Conservation (phyloP, 2,329 filamentous ascomycete genomes). For the Cryoendolithus antarcticus region DNA sequence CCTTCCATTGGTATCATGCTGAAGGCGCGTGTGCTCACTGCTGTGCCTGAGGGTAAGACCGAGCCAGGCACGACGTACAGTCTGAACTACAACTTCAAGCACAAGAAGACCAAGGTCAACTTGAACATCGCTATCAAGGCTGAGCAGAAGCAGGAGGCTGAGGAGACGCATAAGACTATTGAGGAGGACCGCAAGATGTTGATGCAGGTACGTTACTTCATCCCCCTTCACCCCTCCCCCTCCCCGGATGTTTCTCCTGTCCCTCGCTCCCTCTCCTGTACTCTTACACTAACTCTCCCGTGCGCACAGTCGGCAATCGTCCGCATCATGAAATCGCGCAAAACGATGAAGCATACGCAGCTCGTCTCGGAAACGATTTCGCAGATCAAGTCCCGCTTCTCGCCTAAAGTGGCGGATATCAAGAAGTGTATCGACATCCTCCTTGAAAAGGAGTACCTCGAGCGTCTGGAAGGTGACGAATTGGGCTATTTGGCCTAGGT, state of each 20-base stretch:
- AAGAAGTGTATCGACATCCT: conserved; percentile 99
- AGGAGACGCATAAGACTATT: conserved; percentile 98
- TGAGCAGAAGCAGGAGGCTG: conserved; percentile 90
- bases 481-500: conserved; percentile 85
- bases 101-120: conserved; percentile 96
- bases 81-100: conserved; percentile 92
- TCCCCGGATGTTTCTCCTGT: too few relatives aligned
- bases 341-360: conserved; percentile 95
- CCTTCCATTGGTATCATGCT: conserved; percentile 74
- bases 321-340: conserved; percentile 98
- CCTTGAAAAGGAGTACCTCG: conserved; percentile 96
- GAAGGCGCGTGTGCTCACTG: conserved; percentile 79
- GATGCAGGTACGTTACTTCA: conserved; percentile 62
- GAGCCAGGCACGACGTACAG: conserved; percentile 67
- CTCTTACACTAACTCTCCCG: too few relatives aligned
- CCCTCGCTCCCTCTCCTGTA: too few relatives aligned
- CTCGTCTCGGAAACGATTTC: conserved; percentile 91
- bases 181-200: conserved; percentile 95
- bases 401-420: conserved; percentile 87
- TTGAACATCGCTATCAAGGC: conserved; percentile 90
- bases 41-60: conserved; percentile 61
- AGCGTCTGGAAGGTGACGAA: conserved; percentile 88
- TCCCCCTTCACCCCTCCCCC: too few relatives aligned
- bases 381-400: conserved; percentile 86
- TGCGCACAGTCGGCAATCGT: conserved; percentile 77